Conservation (phyloP, 2,329 filamentous ascomycete genomes). For the Leptosphaerulina australis region DNA sequence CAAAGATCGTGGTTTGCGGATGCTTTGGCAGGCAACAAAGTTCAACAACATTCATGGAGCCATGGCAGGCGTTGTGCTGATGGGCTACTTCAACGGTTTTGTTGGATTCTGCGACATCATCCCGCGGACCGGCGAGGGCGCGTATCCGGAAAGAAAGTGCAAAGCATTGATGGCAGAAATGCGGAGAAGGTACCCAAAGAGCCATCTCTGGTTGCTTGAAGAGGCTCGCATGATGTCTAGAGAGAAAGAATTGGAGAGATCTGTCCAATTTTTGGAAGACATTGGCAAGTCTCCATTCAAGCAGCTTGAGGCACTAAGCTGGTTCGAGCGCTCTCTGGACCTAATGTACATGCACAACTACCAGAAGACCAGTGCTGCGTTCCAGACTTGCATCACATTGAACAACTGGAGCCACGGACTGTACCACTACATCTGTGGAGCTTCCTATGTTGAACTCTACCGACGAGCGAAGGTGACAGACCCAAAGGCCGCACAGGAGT, state of each 20-base stretch:
- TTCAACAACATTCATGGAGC: slow-evolving; percentile 92
- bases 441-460: slow-evolving; percentile 81
- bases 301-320: slow-evolving; percentile 82
- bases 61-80: slow-evolving; percentile 78
- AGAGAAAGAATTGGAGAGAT: slow-evolving; percentile 68
- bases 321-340: slow-evolving; percentile 82
- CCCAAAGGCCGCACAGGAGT: slow-evolving; percentile 52
- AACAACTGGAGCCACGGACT: slow-evolving; percentile 91
- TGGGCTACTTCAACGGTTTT: slow-evolving; percentile 88
- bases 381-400: slow-evolving; percentile 59
- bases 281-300: slow-evolving; percentile 75
- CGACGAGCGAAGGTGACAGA: slow-evolving; percentile 59
- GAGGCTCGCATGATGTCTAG: slow-evolving; percentile 78
- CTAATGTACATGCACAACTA: slow-evolving; percentile 82
- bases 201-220: slow-evolving; percentile 84
- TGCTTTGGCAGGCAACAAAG: slow-evolving; percentile 89
- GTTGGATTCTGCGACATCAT: slow-evolving; percentile 88
- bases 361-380: slow-evolving; percentile 72
- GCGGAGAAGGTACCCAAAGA: slow-evolving; percentile 78
- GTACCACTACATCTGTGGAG: slow-evolving; percentile 87
- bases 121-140: slow-evolving; percentile 64
- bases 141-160: slow-evolving; percentile 73
- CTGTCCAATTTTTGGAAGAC: slow-evolving; percentile 68
- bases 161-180: slow-evolving; percentile 72
- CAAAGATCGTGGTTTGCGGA: slow-evolving; percentile 76